A percentile compares a stretch with the other conserved stretches of the same genome.
Conservation (phyloP, 129 eudicot species). For the Flaveria robusta region DNA sequence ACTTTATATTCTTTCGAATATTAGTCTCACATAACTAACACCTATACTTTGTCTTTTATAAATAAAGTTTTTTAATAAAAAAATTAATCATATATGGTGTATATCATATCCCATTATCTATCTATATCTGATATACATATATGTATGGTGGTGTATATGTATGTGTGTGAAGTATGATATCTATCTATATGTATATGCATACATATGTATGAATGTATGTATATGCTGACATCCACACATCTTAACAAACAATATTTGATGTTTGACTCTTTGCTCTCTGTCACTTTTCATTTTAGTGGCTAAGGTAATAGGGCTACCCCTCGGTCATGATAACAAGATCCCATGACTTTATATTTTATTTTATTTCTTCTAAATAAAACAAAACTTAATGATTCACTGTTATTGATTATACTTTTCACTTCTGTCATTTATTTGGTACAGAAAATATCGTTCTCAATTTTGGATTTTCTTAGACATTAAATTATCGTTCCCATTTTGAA, state of each 20-base stretch:
- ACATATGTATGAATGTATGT: too few relatives aligned
- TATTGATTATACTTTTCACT: conserved; percentile 17
- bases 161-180: neutral
- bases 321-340: conserved; percentile 31
- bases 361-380: conserved; percentile 33
- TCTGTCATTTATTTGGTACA: conserved; percentile 12
- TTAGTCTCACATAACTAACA: neutral
- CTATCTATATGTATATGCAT: neutral
- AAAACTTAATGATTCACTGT: conserved; percentile 35
- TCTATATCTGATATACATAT: neutral
- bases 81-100: too few relatives aligned
- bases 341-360: conserved; percentile 27
- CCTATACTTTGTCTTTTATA: neutral
- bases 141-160: neutral
- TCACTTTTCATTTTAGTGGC: conserved; percentile 25
- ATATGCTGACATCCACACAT: too few relatives aligned
- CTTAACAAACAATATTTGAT: neutral
- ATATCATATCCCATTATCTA: neutral
- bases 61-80: neutral
- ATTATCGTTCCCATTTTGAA: neutral
- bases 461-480: neutral
- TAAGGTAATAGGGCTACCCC: conserved; percentile 28
- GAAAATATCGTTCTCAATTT: conserved; percentile 25
- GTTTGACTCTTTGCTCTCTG: conserved; percentile 5
- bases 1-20: too few relatives aligned